Percentiles rank a stretch among this genome's conserved stretches.
Evolutionary conservation across 2,329 filamentous ascomycete genomes (phyloP).

Genomic region (Macrophomina pseudophaseolina): DNA sequence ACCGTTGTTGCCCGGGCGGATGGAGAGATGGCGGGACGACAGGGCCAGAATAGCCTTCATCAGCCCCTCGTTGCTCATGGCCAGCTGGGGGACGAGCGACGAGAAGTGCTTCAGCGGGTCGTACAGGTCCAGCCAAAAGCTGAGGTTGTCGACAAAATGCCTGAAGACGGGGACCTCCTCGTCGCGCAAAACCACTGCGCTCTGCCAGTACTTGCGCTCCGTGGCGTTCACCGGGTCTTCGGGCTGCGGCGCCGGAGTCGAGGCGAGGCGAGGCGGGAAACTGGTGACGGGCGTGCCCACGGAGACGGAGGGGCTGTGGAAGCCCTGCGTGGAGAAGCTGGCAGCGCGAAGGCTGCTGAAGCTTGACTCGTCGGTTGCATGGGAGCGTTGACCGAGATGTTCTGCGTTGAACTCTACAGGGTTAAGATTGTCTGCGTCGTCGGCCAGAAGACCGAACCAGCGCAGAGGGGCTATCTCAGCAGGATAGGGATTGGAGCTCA

Average conservation of each 20-base stretch:
- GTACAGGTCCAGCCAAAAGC: slow-evolving; percentile 51
- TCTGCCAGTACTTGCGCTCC: slow-evolving; percentile 25
- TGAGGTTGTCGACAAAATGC: slow-evolving; percentile 46
- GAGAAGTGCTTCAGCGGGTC: slow-evolving; percentile 48
- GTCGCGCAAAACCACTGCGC: slow-evolving; percentile 34
- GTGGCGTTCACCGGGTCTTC: not conserved
- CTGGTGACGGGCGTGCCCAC: slow-evolving; percentile 15
- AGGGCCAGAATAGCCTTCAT: slow-evolving; percentile 64
- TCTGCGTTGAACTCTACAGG: slow-evolving; percentile 15
- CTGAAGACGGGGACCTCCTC: slow-evolving; percentile 47
- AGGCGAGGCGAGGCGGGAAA: slow-evolving; percentile 13
- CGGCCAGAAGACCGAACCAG: slow-evolving; percentile 28
- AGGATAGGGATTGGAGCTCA: slow-evolving; percentile 24
- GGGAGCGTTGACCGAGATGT: slow-evolving; percentile 17
- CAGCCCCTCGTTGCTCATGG: slow-evolving; percentile 60
- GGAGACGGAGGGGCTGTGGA: slow-evolving; percentile 23
- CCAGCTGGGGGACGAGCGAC: slow-evolving; percentile 36
- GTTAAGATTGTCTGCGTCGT: slow-evolving; percentile 26
- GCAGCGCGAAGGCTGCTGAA: slow-evolving; percentile 17
- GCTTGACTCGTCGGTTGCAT: slow-evolving; percentile 22
- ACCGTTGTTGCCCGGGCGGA: slow-evolving; percentile 39
- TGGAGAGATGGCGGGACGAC: slow-evolving; percentile 57
- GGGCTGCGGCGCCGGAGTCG: slow-evolving; percentile 1
- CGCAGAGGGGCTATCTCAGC: slow-evolving; percentile 26
- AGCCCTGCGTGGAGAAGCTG: slow-evolving; percentile 24